Percentiles rank a stretch among this genome's conserved stretches.
These are phyloP conservation scores for Colletotrichum musicola DNA, from an alignment of 2,329 filamentous ascomycete genomes.

Conservation along the genomic window DNA sequence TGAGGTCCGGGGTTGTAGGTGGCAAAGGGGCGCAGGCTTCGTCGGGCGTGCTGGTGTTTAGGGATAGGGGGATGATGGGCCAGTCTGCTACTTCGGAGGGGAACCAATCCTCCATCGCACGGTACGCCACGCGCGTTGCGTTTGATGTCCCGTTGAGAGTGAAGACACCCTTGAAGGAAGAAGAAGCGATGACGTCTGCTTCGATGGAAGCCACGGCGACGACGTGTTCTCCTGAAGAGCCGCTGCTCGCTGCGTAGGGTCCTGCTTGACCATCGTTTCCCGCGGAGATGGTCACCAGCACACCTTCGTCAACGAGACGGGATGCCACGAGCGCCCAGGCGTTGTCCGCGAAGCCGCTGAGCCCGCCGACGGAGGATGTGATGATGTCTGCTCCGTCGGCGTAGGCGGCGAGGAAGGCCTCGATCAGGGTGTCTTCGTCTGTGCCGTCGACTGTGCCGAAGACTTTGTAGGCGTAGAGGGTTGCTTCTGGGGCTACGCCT, in stretches of 20 bases:
- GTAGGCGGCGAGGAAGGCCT: conserved; percentile 34
- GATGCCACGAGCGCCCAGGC: conserved; percentile 52
- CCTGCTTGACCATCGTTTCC: conserved; percentile 60
- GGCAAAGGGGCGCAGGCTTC: conserved; percentile 57
- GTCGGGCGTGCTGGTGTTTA: conserved; percentile 39
- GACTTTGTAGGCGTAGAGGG: conserved; percentile 35
- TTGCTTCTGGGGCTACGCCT: conserved; percentile 32
- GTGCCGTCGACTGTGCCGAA: conserved; percentile 32
- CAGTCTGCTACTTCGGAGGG: conserved; percentile 38
- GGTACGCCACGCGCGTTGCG: conserved; percentile 32
- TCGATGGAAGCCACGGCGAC: conserved; percentile 59
- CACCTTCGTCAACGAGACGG: conserved; percentile 57
- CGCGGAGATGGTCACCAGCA: conserved; percentile 55
- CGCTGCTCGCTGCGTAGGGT: conserved; percentile 54
- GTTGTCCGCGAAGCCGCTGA: conserved; percentile 40
- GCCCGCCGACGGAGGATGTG: conserved; percentile 42
- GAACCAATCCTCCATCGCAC: conserved; percentile 26
- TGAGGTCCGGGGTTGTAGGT: conserved; percentile 53
- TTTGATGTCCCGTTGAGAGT: conserved; percentile 9
- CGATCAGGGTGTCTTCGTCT: conserved; percentile 38
- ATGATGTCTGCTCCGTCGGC: conserved; percentile 43
- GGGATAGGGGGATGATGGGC: conserved; percentile 44
- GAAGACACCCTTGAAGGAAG: conserved; percentile 31
- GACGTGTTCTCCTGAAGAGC: conserved; percentile 55
- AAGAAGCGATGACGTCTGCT: conserved; percentile 35